Evolutionary conservation across 2,329 filamentous ascomycete species (phyloP), one percentile per base, ranked within the genome.

Genomic region (Colletotrichum lini): DNA sequence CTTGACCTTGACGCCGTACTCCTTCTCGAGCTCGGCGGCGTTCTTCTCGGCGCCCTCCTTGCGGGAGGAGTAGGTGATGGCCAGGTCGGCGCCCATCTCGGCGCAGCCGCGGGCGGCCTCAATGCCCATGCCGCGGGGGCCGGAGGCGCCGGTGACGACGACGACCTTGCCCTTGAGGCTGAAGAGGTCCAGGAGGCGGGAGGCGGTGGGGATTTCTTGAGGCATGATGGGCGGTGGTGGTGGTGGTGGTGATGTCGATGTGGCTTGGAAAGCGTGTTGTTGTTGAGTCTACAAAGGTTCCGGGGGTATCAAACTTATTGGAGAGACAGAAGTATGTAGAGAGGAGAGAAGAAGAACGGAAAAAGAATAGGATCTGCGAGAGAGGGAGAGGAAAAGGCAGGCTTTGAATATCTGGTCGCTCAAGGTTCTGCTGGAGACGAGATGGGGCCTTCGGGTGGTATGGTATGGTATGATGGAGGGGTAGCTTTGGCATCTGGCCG

Each of bases 111-210:
- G 86, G 18, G 91, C 92, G 10, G 93, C 90, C 72, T 90, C 88
- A 38, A 93, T 88, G 72, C 92, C 92, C 81, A 94, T 93, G 73
- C 92, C 92, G 45, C 88, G 89, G 67, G 93, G 88, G 12, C 90
- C 91, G 44, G 89, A 92, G 15, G 91, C 91, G 70, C 92, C 92
- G 5, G 91, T 91, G 72, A 94, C 84, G 75, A 94, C 89, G 74
- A 92, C 89, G 61, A 92, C 92, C 82, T 92, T 92, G 76, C 91
- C 91, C 82, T 92, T 92, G 72, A 94, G 85, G 76, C 90, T 92
- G 82, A 94, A 91, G 75, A 94, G 88, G 78, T 91, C 92, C 74
- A 86, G 80, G 76, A 94, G 87, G 76, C 84, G 84, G 74, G 84
- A 84, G 73, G 89, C 83, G 77, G 89, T 80, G 77, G 91, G 90